These are phyloP conservation scores for Glycine soja DNA, from an alignment of 306 rosid genomes.

Conservation along the genomic window DNA sequence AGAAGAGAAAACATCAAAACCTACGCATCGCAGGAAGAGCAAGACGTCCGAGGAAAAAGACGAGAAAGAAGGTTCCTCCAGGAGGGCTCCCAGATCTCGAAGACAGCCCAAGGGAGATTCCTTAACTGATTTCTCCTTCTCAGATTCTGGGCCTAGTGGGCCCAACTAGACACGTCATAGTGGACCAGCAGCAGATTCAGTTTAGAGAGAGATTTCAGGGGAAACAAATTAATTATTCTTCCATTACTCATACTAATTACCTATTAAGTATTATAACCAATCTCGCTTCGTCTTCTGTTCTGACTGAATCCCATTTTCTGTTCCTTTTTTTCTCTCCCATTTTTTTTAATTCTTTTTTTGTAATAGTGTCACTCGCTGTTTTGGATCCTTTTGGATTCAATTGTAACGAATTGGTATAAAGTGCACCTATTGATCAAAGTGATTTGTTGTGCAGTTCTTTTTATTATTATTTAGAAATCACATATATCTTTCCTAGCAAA, in stretches of 20 bases:
- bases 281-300: not conserved
- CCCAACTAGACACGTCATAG: not conserved
- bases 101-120: slow-evolving; percentile 59
- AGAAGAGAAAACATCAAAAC: slow-evolving; percentile 51
- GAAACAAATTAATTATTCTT: not conserved
- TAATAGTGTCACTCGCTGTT: not conserved
- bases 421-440: not conserved
- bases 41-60: slow-evolving; percentile 57
- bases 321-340: too few relatives aligned
- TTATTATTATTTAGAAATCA: too few relatives aligned
- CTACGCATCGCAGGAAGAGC: slow-evolving; percentile 57
- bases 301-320: not conserved
- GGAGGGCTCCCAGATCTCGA: slow-evolving; percentile 50
- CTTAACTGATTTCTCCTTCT: slow-evolving; percentile 56
- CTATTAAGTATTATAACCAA: not conserved
- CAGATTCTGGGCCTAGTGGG: slow-evolving; percentile 45
- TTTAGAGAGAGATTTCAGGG: slow-evolving; percentile 47
- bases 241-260: not conserved
- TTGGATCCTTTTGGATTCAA: not conserved
- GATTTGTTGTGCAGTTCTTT: not conserved
- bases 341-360: not conserved
- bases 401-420: not conserved
- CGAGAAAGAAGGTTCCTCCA: slow-evolving; percentile 50
- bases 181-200: slow-evolving; percentile 14
- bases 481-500: too few relatives aligned